Evolutionary conservation across 148 eudicot species (phyloP).

Genomic region (Vaccinium corymbosum): DNA sequence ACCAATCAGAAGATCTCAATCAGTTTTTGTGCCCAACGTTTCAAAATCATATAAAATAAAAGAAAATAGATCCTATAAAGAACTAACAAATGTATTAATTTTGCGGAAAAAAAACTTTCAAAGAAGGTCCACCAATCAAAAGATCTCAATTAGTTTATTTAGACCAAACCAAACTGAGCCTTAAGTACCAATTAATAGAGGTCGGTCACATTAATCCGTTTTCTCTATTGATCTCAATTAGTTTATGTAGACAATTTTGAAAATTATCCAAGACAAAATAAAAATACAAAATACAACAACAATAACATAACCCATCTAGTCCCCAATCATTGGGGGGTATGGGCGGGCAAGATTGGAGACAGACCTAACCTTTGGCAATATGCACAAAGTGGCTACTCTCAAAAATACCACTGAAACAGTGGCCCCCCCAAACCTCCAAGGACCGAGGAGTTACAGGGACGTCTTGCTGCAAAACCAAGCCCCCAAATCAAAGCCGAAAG

Average conservation of each 20-base stretch:
- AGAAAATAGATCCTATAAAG: not conserved
- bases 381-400: too few species aligned
- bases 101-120: not conserved
- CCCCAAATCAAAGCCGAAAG: too few species aligned
- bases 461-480: too few species aligned
- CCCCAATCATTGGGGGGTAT: too few species aligned
- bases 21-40: not conserved
- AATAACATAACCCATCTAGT: too few species aligned
- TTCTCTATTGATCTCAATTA: not conserved
- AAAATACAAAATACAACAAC: not conserved
- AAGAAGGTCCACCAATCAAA: not conserved
- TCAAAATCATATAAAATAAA: not conserved
- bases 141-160: not conserved
- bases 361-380: too few species aligned
- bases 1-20: not conserved
- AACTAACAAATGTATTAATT: not conserved
- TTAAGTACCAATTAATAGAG: not conserved
- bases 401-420: too few species aligned
- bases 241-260: not conserved
- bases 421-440: too few species aligned
- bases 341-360: too few species aligned
- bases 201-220: not conserved
- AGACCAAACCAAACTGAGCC: not conserved
- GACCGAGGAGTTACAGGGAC: too few species aligned
- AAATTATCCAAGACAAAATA: not conserved